Evolutionary conservation across 768 basidiomycete genomes (phyloP).

Genomic region (Trametes sanguinea): DNA sequence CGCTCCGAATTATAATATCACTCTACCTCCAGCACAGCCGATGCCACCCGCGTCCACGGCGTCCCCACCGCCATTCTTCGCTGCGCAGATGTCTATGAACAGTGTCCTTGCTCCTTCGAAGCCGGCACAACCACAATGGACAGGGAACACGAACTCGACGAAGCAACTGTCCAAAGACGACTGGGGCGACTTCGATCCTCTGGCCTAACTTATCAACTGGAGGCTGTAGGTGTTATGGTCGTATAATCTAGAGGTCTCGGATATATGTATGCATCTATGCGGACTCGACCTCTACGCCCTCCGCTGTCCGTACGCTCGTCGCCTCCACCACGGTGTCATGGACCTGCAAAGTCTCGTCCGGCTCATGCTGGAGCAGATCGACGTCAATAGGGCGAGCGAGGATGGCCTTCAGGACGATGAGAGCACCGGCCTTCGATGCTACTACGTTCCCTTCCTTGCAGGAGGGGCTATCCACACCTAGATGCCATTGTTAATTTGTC

Average conservation of each 20-base stretch:
- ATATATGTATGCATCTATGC: conserved; percentile 22
- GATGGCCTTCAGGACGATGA: conserved; percentile 62
- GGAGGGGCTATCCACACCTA: conserved; percentile 65
- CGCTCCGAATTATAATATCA: conserved; percentile 64
- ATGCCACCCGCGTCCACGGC: conserved; percentile 31
- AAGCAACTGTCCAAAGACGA: conserved; percentile 63
- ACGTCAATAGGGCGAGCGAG: conserved; percentile 46
- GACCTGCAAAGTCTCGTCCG: conserved; percentile 25
- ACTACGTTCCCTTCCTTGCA: conserved; percentile 78
- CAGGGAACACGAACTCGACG: conserved; percentile 33
- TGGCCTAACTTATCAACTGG: conserved; percentile 42
- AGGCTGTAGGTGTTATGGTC: conserved; percentile 4
- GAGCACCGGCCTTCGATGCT: conserved; percentile 74
- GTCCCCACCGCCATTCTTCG: conserved; percentile 32
- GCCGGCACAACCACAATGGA: conserved; percentile 54
- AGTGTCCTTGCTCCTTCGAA: conserved; percentile 65
- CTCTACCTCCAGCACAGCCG: conserved; percentile 35
- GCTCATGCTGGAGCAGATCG: conserved; percentile 35
- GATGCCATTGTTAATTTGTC: background rate
- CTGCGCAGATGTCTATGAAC: conserved; percentile 39
- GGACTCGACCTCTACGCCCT: conserved; percentile 50
- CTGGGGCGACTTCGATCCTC: conserved; percentile 84
- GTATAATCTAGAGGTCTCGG: conserved; percentile 16
- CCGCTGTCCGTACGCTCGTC: conserved; percentile 44
- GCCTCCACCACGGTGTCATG: conserved; percentile 59